Evolutionary conservation across 2,329 filamentous ascomycete genomes (phyloP).

Genomic region (Cordyceps militaris): DNA sequence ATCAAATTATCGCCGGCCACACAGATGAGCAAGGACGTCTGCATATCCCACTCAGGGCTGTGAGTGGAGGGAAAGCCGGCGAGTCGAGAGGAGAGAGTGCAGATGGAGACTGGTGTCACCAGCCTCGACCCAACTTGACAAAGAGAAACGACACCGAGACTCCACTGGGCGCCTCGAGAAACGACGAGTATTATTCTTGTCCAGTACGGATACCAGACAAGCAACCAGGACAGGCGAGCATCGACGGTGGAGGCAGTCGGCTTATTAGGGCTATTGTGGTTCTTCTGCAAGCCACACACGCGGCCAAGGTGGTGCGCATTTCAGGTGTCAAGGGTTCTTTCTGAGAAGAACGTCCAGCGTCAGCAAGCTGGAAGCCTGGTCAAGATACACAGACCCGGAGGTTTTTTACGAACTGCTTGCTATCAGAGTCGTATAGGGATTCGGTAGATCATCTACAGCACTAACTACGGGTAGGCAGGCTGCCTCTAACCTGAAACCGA

Average conservation of each 20-base stretch:
- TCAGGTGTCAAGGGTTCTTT: neutral
- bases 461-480: neutral
- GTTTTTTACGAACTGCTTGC: neutral
- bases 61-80: neutral
- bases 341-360: neutral
- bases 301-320: neutral
- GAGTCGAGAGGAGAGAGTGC: neutral
- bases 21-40: neutral
- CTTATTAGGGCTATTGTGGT: neutral
- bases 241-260: neutral
- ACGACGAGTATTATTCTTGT: slow-evolving; percentile 9
- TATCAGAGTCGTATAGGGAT: neutral
- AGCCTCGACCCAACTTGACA: slow-evolving; percentile 1
- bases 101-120: neutral
- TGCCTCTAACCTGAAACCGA: slow-evolving; percentile 2
- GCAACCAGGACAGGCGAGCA: neutral
- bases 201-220: neutral
- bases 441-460: neutral
- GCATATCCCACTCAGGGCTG: neutral
- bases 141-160: slow-evolving; percentile 2
- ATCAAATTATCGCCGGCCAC: neutral
- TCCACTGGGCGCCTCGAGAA: slow-evolving; percentile 1
- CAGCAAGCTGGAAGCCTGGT: neutral
- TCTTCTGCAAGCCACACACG: slow-evolving; percentile 4
- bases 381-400: neutral